Evolutionary conservation across 106 monocot genomes (phyloP).

Genomic region (Ottelia alismoides): DNA sequence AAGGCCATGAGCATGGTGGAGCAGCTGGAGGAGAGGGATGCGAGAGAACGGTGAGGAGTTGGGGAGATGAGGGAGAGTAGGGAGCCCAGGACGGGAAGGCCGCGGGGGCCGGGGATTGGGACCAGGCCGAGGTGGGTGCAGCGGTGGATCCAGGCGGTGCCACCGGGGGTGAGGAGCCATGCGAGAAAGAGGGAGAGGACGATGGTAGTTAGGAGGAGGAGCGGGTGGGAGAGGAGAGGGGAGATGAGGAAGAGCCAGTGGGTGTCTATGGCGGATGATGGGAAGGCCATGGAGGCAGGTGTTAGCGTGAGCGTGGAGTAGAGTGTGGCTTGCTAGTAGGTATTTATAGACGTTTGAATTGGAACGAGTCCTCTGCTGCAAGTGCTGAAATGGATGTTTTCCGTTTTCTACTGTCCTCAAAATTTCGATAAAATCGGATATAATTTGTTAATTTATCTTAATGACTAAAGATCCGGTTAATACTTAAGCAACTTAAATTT

Average conservation of each 20-base stretch:
- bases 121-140: slow-evolving; percentile 17
- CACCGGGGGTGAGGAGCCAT: slow-evolving; percentile 44
- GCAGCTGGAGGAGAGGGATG: slow-evolving; percentile 5
- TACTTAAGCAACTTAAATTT: no score
- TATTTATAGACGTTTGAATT: no score
- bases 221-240: slow-evolving; percentile 11
- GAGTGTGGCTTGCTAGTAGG: no score
- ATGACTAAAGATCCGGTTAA: no score
- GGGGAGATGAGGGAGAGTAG: slow-evolving; percentile 40
- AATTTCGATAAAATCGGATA: no score
- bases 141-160: slow-evolving; percentile 39
- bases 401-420: no score
- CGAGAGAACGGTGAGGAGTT: slow-evolving; percentile 52
- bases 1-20: slow-evolving; percentile 61
- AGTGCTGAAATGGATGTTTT: no score
- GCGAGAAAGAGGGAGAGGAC: slow-evolving; percentile 19
- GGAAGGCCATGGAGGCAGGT: neutral
- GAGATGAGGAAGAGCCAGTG: slow-evolving; percentile 11
- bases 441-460: no score
- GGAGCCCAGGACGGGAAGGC: slow-evolving; percentile 65
- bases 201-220: slow-evolving; percentile 22
- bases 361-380: no score
- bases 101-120: slow-evolving; percentile 52
- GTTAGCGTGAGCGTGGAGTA: neutral
- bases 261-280: no score